These are phyloP conservation scores for Aspergillus sp. DNA, from an alignment of 2,329 filamentous ascomycete genomes.

Conservation along the genomic window DNA sequence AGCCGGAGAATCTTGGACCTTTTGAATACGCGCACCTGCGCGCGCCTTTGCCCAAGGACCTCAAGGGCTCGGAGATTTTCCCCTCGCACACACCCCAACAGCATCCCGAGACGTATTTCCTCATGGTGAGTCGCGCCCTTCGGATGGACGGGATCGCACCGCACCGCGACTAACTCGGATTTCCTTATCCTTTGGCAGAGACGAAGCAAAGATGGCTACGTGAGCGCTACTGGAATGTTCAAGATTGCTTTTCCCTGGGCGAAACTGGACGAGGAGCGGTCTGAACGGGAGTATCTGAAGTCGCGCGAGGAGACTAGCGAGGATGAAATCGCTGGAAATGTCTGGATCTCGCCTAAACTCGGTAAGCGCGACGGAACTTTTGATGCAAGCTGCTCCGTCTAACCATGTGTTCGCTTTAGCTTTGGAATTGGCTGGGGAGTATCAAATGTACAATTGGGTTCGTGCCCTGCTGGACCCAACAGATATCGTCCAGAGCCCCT, in stretches of 20 bases:
- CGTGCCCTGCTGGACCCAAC: slow-evolving; percentile 86
- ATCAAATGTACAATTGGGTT: slow-evolving; percentile 82
- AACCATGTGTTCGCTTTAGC: slow-evolving; percentile 52
- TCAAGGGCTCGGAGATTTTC: slow-evolving; percentile 87
- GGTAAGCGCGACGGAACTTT: slow-evolving; percentile 44
- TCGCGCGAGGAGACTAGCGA: slow-evolving; percentile 73
- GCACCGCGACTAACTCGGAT: slow-evolving; percentile 2
- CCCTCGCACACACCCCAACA: slow-evolving; percentile 61
- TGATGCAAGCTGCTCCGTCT: neutral
- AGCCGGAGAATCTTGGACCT: slow-evolving; percentile 69
- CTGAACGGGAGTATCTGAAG: slow-evolving; percentile 74
- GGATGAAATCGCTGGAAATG: slow-evolving; percentile 92
- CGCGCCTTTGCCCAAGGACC: slow-evolving; percentile 85
- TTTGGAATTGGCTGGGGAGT: slow-evolving; percentile 79
- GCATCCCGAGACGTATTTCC: slow-evolving; percentile 85
- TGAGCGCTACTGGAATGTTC: slow-evolving; percentile 68
- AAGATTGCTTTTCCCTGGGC: slow-evolving; percentile 67
- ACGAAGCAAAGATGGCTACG: slow-evolving; percentile 63
- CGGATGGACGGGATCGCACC: neutral
- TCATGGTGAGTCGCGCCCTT: slow-evolving; percentile 63
- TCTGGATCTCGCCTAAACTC: slow-evolving; percentile 84
- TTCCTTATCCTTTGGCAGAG: slow-evolving; percentile 39
- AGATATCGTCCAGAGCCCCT: slow-evolving; percentile 66
- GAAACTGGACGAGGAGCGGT: slow-evolving; percentile 56
- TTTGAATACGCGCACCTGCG: slow-evolving; percentile 97